Conservation (phyloP, 768 basidiomycete genomes). For the Collybia sordida region DNA sequence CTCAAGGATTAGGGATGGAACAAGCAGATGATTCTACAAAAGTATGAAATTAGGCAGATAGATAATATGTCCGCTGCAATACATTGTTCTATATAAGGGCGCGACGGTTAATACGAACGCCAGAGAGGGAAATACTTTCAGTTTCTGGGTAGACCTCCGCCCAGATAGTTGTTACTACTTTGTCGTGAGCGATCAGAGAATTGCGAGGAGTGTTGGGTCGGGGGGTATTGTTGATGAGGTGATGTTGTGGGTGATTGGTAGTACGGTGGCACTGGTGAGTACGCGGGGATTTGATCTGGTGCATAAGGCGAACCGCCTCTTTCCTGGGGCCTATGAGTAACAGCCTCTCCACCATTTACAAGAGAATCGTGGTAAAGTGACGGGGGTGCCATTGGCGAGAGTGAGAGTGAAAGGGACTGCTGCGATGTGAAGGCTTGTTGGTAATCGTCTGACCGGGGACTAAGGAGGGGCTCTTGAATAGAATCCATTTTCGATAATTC, state of each 20-base stretch:
- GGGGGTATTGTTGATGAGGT: constrained; percentile 21
- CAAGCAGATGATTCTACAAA: no score
- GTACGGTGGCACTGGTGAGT: constrained; percentile 22
- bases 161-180: constrained; percentile 30
- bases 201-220: constrained; percentile 27
- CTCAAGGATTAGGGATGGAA: no score
- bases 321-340: constrained; percentile 60
- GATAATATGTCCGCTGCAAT: no score
- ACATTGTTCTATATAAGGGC: not conserved
- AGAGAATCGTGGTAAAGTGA: constrained; percentile 37
- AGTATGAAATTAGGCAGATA: no score
- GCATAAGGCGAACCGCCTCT: constrained; percentile 32
- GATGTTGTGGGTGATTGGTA: constrained; percentile 11
- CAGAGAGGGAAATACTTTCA: constrained; percentile 12
- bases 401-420: constrained; percentile 36
- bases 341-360: constrained; percentile 53
- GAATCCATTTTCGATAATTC: constrained; percentile 60
- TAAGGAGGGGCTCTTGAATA: constrained; percentile 64
- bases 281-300: constrained; percentile 27
- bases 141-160: constrained; percentile 38
- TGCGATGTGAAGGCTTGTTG: constrained; percentile 35
- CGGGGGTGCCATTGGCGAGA: constrained; percentile 26
- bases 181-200: constrained; percentile 24
- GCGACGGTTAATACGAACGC: not conserved
- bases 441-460: constrained; percentile 29